Evolutionary conservation across 306 rosid species (phyloP).

Genomic region (Comarum palustre): DNA sequence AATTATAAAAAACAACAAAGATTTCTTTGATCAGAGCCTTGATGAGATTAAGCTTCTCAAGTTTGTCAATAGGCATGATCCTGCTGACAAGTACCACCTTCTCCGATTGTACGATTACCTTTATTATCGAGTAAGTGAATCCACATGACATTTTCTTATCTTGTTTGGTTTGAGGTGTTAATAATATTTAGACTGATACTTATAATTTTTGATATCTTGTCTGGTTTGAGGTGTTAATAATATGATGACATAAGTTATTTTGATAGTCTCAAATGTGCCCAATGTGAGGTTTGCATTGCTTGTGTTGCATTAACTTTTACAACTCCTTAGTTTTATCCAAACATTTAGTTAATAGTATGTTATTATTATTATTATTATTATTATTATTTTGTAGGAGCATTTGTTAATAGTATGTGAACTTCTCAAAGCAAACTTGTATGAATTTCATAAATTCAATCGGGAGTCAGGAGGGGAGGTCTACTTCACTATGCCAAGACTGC

Average conservation of each 20-base stretch:
- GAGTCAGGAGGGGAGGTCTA: constrained; percentile 99
- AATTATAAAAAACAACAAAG: constrained; percentile 98
- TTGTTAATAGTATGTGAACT: constrained; percentile 94
- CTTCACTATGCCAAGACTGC: constrained; percentile 99
- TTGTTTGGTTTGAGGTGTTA: constrained; percentile 11
- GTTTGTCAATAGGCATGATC: constrained; percentile 95
- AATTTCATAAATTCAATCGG: constrained; percentile 92
- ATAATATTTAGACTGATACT: background rate
- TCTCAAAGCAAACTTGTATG: constrained; percentile 94
- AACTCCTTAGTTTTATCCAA: background rate
- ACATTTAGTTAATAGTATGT: background rate
- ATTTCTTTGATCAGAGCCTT: constrained; percentile 98
- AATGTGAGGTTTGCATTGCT: background rate
- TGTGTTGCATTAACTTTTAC: background rate
- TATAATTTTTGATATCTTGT: background rate
- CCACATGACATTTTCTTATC: constrained; percentile 6
- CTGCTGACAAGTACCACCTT: constrained; percentile 89
- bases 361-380: constrained; percentile 20
- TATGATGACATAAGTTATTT: background rate
- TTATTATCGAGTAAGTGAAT: constrained; percentile 82
- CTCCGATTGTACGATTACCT: constrained; percentile 95
- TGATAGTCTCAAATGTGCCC: background rate
- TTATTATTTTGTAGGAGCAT: constrained; percentile 69
- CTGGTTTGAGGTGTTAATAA: background rate
- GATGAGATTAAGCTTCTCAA: constrained; percentile 99